These are phyloP conservation scores for barley (Hordeum vulgare) DNA, from an alignment of 176 grass and related monocot species.

Conservation along the genomic window DNA sequence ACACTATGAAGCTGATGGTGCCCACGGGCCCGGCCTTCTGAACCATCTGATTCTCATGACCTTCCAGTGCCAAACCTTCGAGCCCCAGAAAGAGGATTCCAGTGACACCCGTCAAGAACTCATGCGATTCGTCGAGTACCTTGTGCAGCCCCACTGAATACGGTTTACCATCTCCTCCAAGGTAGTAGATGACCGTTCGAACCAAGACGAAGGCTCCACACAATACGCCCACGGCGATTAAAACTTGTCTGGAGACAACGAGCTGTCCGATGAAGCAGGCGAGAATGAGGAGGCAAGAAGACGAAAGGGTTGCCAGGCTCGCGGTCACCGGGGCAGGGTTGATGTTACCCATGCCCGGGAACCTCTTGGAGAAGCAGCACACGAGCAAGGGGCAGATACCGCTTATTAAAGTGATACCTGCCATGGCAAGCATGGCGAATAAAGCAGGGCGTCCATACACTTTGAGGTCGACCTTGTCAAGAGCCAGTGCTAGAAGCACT, in stretches of 20 bases:
- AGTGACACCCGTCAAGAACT: background rate
- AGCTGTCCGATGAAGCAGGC: background rate
- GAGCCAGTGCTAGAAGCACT: background rate
- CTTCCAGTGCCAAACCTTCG: background rate
- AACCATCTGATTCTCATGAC: background rate
- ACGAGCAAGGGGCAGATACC: background rate
- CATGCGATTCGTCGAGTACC: background rate
- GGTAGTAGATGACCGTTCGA: background rate
- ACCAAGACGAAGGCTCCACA: background rate
- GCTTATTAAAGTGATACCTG: background rate
- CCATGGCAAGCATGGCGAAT: background rate
- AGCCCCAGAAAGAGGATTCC: background rate
- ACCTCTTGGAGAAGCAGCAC: background rate
- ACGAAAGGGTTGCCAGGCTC: background rate
- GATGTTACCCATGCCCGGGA: background rate
- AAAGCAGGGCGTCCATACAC: background rate
- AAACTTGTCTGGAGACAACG: background rate
- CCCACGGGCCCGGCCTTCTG: background rate
- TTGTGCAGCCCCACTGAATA: background rate
- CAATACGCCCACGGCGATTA: background rate
- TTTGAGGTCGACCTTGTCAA: background rate
- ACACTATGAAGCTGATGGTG: background rate
- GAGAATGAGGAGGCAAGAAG: background rate
- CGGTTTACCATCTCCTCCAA: background rate
- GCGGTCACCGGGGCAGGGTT: background rate